Conservation (phyloP, 352 stramenopile species). For the Phytophthora ohioensis region DNA sequence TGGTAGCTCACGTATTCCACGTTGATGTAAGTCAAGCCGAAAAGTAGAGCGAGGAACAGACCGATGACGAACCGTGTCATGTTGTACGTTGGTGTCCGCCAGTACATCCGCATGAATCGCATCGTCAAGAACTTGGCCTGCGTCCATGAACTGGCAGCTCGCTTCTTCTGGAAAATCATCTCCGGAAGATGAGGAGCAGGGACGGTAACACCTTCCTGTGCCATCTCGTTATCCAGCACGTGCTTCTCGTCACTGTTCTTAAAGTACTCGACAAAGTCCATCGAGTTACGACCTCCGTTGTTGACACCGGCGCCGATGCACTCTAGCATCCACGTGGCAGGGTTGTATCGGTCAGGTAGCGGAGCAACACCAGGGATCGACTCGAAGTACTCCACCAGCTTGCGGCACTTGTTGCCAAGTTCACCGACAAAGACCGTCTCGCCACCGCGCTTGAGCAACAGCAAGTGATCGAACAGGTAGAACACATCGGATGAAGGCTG, state of each 20-base stretch:
- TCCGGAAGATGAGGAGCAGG: slow-evolving; percentile 28
- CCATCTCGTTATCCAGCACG: slow-evolving; percentile 29
- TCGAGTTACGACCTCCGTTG: slow-evolving; percentile 67
- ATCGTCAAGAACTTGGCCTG: slow-evolving; percentile 36
- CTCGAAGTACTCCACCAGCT: slow-evolving; percentile 41
- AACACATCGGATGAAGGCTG: slow-evolving; percentile 91
- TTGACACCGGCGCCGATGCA: slow-evolving; percentile 65
- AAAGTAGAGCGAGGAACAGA: slow-evolving; percentile 26
- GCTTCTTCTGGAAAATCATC: slow-evolving; percentile 42
- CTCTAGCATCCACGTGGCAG: slow-evolving; percentile 44
- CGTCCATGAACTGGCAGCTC: slow-evolving; percentile 32
- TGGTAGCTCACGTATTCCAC: slow-evolving; percentile 44
- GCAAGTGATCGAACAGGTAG: slow-evolving; percentile 81
- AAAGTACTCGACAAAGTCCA: slow-evolving; percentile 52
- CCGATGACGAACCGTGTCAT: slow-evolving; percentile 67
- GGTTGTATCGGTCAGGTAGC: slow-evolving; percentile 46
- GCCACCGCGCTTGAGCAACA: slow-evolving; percentile 70
- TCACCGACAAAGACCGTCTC: slow-evolving; percentile 50
- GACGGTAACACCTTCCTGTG: slow-evolving; percentile 30
- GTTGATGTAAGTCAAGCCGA: slow-evolving; percentile 25
- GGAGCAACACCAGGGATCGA: slow-evolving; percentile 28
- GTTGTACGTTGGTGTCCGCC: slow-evolving; percentile 87
- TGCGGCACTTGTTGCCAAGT: slow-evolving; percentile 36
- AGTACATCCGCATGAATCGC: slow-evolving; percentile 70
- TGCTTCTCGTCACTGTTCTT: slow-evolving; percentile 29